Evolutionary conservation across 1,139 yeast species (phyloP), one percentile per base, ranked within the genome.

Genomic region (Nadsonia commutata): DNA sequence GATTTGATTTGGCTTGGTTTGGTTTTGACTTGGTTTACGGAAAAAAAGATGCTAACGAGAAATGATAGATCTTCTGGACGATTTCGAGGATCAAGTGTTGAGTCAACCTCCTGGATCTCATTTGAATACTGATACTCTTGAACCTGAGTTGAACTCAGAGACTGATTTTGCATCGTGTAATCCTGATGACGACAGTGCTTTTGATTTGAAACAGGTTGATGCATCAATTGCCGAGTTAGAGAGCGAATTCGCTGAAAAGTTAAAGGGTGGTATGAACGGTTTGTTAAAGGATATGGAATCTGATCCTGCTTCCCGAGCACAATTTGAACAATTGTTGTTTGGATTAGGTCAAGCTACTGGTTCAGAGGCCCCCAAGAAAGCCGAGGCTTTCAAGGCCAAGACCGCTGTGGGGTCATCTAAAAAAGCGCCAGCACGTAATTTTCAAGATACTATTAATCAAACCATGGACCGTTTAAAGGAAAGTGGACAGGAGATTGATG

Each of bases 401-500:
- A 41, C 47, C n/a, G 36, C 41, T 16, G 38, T 31, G 16, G 21
- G 42, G 16, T 9, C 39, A 18, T 8, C 46, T 9, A 17, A 39
- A 13, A 18, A 46, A 6, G 38, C 39, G 13, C 20, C 43, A 18
- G 23, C 42, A 4, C n/a, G n/a, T n/a, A 31, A 73, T 46, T 81
- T 88, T 56, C 83, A 84, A 54, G 75, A 74, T 47, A 83, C 90
- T 7, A 82, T 88, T 59, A 74, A 84, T 44, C 80, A 78, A 47
- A 85, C 97, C 0, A 73, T 86, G 70, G 78, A 79, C 55, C 71
- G 96, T 50, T 67, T 88, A 56, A 72, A 62, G 44, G 67, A 64
- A 49, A 59, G 65, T 11, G 56, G 58, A 33, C 52, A 79, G 59
- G 74, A 76, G 44, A 76, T 81, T 21, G 86, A 86, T 4, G 69